Evolutionary conservation across 345 rosid genomes (phyloP).

Genomic region (Moringa oleifera): DNA sequence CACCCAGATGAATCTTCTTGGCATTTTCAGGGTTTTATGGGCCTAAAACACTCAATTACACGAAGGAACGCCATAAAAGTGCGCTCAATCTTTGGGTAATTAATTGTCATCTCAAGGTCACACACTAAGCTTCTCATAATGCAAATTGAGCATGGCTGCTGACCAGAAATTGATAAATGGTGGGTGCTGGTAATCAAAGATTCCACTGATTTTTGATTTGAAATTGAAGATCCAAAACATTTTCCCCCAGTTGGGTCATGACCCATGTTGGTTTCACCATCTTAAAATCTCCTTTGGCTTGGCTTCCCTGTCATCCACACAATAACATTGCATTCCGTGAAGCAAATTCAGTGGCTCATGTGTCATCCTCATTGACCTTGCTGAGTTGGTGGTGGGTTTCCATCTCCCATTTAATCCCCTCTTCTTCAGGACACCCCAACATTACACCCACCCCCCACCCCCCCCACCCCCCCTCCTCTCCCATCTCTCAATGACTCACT

Average conservation of each 20-base stretch:
- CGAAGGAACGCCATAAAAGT: no score
- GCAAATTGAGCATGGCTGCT: slow-evolving; percentile 5
- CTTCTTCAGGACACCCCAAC: no score
- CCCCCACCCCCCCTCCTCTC: no score
- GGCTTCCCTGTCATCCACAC: slow-evolving; percentile 26
- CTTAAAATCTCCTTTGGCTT: slow-evolving; percentile 8
- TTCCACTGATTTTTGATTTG: slow-evolving; percentile 21
- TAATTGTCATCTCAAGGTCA: background rate
- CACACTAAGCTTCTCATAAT: background rate
- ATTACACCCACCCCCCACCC: no score
- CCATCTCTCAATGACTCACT: no score
- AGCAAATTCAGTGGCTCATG: slow-evolving; percentile 25
- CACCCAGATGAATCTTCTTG: no score
- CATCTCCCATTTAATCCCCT: slow-evolving; percentile 19
- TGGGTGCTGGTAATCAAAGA: slow-evolving; percentile 23
- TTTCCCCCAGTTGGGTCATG: slow-evolving; percentile 3
- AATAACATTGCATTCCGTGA: slow-evolving; percentile 7
- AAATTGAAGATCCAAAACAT: slow-evolving; percentile 3
- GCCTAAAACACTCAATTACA: no score
- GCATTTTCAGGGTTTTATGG: no score
- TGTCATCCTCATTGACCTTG: slow-evolving; percentile 6
- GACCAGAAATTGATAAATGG: background rate
- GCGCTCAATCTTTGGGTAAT: no score
- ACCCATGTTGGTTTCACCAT: slow-evolving; percentile 6
- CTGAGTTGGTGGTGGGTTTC: slow-evolving; percentile 22